Base-by-base conservation (phyloP, 1,139 yeast genomes). In the Pichia sp. region DNA sequence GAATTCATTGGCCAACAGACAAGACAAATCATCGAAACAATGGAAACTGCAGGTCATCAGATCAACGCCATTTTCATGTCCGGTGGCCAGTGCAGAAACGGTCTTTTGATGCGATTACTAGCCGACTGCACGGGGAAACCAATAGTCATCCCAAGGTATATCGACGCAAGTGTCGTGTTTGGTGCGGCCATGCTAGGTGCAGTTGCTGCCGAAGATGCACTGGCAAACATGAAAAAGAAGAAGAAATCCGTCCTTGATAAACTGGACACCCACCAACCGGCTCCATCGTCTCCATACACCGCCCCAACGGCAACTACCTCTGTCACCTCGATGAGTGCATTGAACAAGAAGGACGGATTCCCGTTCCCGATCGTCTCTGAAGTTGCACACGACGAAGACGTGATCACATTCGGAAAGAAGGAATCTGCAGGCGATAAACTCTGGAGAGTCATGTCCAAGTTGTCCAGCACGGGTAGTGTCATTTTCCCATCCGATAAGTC, bases 1-100 rank as follows among this genome's bases (percentile, higher is more conserved):
- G 99, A 93, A 68, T 93, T 93, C 62, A 91, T 93, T 67, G 97
- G 96, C 47, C 96, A 90, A 66, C 99, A 93, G 70, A 91, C 98
- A 1, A 80, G 97, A 61, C 99, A 93, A 62, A 93, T 93, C 62
- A 83, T 93, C 32, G 95, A 88, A 56, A 82, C 83, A 50, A 85
- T 93, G 87, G 83, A 81, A 59, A 70, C 75, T 46, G 74, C 85
- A 4, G 99, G 99, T 6, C 96, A 91, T 69, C 58, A 72, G 19
- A 79, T 93, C 54, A 72, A 76, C 34, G 77, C 89, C 40, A 82
- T 93, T 53, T 93, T 84, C 68, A 83, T 93, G 82, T 84, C 95
- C 56, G 99, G 99, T 48, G 98, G 99, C 27, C 99, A 93, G 67
- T 90, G 97, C 67, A 80, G 97, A 64, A 93, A 93, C 67, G 85